Evolutionary conservation across 1,284 basidiomycete genomes (phyloP), one percentile per base, ranked within the genome.

Genomic region (Rugosomyces carneus): DNA sequence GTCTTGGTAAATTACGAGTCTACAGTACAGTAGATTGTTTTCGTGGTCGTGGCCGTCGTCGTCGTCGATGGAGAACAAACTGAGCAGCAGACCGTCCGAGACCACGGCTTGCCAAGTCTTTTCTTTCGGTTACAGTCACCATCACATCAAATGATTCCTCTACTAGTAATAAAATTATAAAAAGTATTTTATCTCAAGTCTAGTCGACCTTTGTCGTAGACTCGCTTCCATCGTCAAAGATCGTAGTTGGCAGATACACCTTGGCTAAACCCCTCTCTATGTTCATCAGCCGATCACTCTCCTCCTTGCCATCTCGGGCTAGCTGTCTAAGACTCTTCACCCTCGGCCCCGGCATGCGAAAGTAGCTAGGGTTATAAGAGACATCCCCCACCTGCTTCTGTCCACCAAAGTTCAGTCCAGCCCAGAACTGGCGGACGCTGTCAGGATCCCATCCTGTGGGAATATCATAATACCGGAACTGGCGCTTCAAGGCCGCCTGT

Each of bases 371-470:
- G 21, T 59, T 61, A 1, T 40, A 38, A 13, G 54, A 50, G 13
- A 11, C 42, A 5, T 4, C 48, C 43, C 13, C 56, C 45, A 24
- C 51, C 41, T 5, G 19, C 11, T 50, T 27, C 21, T 56, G 57
- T 8, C 63, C 65, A 21, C 72, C 65, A 48, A 75, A 82, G 50
- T 74, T 68, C 35, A 81, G 64, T 1, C 56, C 61, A 9, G 66
- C 56, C 78, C 79, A 83, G 52, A 63, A 68, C 47, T 68, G 57
- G 35, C 65, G 62, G 55, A 79, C 73, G 34, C 73, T 62, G 20
- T 71, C 65, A 19, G 62, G 44, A 29, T 60, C 53, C 6, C 80
- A 60, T 1, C 75, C 77, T 1, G 70, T 61, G 0, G 83, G 83
- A 38, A 80, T 64, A 36, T 49, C 60, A 45, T 64, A 68, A 11